Conservation (phyloP, 352 stramenopile genomes). For the Phytophthora fragariae region DNA sequence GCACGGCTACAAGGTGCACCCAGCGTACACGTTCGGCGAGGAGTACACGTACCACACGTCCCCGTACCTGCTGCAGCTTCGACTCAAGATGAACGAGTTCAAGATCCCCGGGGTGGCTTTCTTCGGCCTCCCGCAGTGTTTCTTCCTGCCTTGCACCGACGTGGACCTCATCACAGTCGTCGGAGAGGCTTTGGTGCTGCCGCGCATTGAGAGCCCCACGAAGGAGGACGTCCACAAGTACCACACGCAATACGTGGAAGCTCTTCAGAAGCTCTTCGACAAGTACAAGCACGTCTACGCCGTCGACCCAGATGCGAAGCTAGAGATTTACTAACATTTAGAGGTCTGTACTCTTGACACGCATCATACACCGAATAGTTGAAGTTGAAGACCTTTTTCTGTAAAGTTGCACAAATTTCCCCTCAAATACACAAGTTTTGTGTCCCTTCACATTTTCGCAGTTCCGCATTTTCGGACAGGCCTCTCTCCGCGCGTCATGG, state of each 20-base stretch:
- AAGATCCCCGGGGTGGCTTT: slow-evolving; percentile 87
- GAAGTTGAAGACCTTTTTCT: not conserved
- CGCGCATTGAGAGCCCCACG: slow-evolving; percentile 85
- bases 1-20: slow-evolving; percentile 88
- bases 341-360: too few species aligned
- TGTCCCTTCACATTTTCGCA: not conserved
- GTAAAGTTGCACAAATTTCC: not conserved
- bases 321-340: slow-evolving; percentile 53
- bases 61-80: slow-evolving; percentile 70
- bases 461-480: not conserved
- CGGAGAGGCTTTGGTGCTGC: slow-evolving; percentile 84
- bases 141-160: slow-evolving; percentile 79
- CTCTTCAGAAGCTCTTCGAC: slow-evolving; percentile 86
- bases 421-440: not conserved
- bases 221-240: slow-evolving; percentile 90
- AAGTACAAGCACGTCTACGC: slow-evolving; percentile 86
- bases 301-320: slow-evolving; percentile 50
- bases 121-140: slow-evolving; percentile 75
- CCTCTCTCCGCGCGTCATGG: slow-evolving; percentile 2
- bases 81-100: slow-evolving; percentile 82
- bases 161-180: slow-evolving; percentile 90
- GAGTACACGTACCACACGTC: slow-evolving; percentile 86
- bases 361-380: not conserved
- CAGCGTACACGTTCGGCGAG: slow-evolving; percentile 94
- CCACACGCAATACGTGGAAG: slow-evolving; percentile 87